Evolutionary conservation across 208 protist genomes (phyloP).

Genomic region (Angomonas desouzai): DNA sequence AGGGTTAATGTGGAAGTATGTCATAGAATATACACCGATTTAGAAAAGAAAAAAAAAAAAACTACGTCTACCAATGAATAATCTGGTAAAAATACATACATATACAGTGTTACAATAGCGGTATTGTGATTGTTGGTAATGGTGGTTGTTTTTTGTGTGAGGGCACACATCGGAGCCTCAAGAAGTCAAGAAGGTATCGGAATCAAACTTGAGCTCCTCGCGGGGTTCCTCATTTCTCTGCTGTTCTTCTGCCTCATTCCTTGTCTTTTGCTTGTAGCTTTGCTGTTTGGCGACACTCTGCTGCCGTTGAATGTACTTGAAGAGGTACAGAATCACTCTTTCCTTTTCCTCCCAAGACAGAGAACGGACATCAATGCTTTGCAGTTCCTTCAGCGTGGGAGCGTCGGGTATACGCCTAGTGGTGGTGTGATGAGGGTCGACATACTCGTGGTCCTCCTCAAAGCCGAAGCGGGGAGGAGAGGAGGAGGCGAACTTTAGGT

Average conservation of each 20-base stretch:
- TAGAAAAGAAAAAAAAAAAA: conserved; percentile 8
- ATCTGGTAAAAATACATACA: neutral
- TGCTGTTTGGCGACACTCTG: conserved; percentile 11
- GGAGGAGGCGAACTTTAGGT: conserved; percentile 9
- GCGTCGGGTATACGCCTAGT: conserved; percentile 30
- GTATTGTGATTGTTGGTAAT: conserved; percentile 2
- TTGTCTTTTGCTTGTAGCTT: neutral
- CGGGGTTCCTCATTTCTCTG: neutral
- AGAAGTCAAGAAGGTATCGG: conserved; percentile 43
- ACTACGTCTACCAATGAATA: neutral
- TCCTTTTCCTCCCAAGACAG: conserved; percentile 89
- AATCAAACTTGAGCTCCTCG: conserved; percentile 7
- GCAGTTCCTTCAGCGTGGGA: conserved; percentile 47
- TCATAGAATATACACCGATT: too few species aligned
- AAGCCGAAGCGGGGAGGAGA: neutral
- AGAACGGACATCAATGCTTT: conserved; percentile 64
- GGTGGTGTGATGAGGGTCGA: conserved; percentile 2
- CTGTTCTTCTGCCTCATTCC: neutral
- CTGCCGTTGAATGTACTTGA: conserved; percentile 62
- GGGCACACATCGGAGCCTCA: conserved; percentile 19
- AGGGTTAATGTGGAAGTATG: too few species aligned
- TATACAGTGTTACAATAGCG: too few species aligned
- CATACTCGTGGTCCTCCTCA: neutral
- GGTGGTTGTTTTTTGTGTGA: neutral
- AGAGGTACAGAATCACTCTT: conserved; percentile 77